Evolutionary conservation across 2,329 filamentous ascomycete genomes (phyloP).

Genomic region (Leptosphaerulina australis): DNA sequence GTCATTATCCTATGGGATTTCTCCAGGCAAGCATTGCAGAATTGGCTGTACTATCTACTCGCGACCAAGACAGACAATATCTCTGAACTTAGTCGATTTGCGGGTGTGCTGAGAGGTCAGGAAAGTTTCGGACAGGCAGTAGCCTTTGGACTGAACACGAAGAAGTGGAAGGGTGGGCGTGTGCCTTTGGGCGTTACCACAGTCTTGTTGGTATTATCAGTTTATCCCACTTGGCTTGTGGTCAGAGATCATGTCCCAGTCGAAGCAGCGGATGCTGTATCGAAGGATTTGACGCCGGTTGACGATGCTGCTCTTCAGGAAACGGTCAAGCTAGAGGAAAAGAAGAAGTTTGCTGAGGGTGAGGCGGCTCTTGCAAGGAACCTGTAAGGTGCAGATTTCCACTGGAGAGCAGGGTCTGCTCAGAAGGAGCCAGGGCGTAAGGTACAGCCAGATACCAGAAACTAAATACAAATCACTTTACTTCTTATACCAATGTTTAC

Average conservation of each 20-base stretch:
- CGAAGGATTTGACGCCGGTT: background rate
- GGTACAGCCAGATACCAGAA: background rate
- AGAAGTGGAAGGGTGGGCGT: conserved; percentile 52
- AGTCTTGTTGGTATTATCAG: conserved; percentile 31
- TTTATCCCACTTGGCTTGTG: conserved; percentile 42
- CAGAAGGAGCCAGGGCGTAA: no score
- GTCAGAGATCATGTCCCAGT: conserved; percentile 39
- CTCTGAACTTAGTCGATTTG: conserved; percentile 55
- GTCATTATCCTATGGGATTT: conserved; percentile 59
- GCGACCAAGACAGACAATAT: conserved; percentile 63
- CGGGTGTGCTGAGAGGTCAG: conserved; percentile 53
- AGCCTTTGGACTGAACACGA: conserved; percentile 53
- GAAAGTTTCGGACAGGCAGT: conserved; percentile 55
- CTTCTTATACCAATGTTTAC: background rate
- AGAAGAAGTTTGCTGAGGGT: conserved; percentile 20
- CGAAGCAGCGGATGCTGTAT: conserved; percentile 19
- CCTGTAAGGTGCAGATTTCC: conserved; percentile 3
- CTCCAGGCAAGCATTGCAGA: conserved; percentile 59
- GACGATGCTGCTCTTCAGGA: conserved; percentile 6
- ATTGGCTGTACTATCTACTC: conserved; percentile 63
- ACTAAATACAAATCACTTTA: background rate
- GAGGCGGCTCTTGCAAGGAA: conserved; percentile 18
- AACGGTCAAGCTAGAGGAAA: conserved; percentile 15
- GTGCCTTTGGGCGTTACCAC: conserved; percentile 53
- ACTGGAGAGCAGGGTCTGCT: background rate